These are phyloP conservation scores for Hypericum androsaemum DNA, from an alignment of 345 rosid species.

Conservation along the genomic window DNA sequence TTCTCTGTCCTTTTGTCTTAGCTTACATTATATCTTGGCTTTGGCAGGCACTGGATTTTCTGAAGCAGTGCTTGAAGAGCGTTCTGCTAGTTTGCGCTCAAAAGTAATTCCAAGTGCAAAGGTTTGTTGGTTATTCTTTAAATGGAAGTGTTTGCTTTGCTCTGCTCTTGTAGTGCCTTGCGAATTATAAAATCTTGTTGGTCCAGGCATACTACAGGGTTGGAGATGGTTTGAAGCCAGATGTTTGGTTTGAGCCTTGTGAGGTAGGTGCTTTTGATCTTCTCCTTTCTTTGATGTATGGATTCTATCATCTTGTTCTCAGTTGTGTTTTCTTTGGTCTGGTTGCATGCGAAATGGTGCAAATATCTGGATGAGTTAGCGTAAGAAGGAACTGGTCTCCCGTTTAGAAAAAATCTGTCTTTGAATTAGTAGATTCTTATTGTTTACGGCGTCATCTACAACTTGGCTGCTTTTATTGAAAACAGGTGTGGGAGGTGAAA, in stretches of 20 bases:
- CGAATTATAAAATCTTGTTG: conserved; percentile 10
- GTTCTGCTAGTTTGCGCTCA: conserved; percentile 69
- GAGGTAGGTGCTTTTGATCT: conserved; percentile 42
- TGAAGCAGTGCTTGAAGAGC: conserved; percentile 75
- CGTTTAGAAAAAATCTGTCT: no score
- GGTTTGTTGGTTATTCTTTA: conserved; percentile 31
- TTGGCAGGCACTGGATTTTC: conserved; percentile 78
- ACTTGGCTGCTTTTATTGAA: neutral
- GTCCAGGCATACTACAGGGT: conserved; percentile 65
- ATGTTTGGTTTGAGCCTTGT: conserved; percentile 88
- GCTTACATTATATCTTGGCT: conserved; percentile 5
- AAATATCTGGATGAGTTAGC: no score
- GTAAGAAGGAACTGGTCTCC: no score
- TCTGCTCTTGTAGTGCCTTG: conserved; percentile 6
- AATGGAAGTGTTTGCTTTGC: neutral
- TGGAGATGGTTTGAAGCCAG: conserved; percentile 60
- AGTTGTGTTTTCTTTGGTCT: neutral
- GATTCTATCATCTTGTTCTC: neutral
- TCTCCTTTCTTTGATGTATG: neutral
- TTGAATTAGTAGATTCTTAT: neutral
- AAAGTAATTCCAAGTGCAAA: conserved; percentile 68
- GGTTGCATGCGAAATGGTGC: neutral
- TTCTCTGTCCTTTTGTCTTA: neutral
- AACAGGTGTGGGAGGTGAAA: conserved; percentile 97
- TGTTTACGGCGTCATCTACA: neutral